phyloP scores from a whole-genome alignment of 1,139 yeast species.

The Oligophagozyma castellii region DNA sequence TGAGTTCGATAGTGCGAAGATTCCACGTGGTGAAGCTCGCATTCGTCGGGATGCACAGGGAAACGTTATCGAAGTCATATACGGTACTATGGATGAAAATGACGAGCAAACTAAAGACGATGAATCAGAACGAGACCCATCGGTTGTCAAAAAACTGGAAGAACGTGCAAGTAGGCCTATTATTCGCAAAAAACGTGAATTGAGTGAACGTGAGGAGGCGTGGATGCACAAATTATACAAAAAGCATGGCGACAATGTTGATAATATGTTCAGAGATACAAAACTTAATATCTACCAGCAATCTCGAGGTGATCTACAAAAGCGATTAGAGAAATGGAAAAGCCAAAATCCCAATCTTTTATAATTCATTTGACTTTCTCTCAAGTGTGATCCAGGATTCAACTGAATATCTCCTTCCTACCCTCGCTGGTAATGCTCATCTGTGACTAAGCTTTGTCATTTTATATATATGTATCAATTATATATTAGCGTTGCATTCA shows the following conservation, averaged over 20 bases:
- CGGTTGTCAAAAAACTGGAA: slow-evolving; percentile 57
- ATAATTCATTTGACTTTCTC: too few relatives aligned
- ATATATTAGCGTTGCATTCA: too few relatives aligned
- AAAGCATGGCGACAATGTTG: slow-evolving; percentile 80
- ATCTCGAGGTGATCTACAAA: slow-evolving; percentile 68
- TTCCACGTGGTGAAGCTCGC: slow-evolving; percentile 73
- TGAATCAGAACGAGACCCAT: slow-evolving; percentile 25
- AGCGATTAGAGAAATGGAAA: slow-evolving; percentile 56
- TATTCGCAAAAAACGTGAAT: slow-evolving; percentile 41
- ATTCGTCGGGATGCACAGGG: slow-evolving; percentile 65
- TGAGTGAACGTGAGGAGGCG: slow-evolving; percentile 58
- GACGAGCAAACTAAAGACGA: slow-evolving; percentile 23
- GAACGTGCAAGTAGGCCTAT: slow-evolving; percentile 44
- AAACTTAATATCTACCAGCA: slow-evolving; percentile 75
- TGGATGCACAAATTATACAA: slow-evolving; percentile 56
- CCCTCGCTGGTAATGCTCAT: too few relatives aligned
- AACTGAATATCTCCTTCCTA: too few relatives aligned
- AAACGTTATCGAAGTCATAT: slow-evolving; percentile 51
- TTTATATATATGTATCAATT: too few relatives aligned
- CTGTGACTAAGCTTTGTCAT: too few relatives aligned
- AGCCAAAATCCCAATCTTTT: background rate
- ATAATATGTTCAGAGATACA: slow-evolving; percentile 84
- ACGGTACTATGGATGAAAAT: slow-evolving; percentile 39
- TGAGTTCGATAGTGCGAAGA: slow-evolving; percentile 40
- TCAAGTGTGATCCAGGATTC: too few relatives aligned